These are phyloP conservation scores for Pichia manshurica DNA, from an alignment of 805 yeast genomes.

Conservation along the genomic window DNA sequence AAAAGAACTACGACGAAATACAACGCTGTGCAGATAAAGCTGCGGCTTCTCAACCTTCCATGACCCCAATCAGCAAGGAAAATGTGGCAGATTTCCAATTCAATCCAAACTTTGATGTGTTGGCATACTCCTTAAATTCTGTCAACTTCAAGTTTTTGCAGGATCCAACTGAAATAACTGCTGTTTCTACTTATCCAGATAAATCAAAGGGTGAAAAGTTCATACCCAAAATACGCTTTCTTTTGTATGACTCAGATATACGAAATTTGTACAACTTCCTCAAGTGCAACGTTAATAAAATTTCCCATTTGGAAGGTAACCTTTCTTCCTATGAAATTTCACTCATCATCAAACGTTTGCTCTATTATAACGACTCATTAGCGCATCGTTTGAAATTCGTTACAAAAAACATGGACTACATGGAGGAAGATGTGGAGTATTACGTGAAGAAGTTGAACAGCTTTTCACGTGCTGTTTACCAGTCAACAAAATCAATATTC, in stretches of 20 bases:
- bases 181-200: background rate
- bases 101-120: background rate
- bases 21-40: background rate
- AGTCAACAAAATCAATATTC: constrained; percentile 5
- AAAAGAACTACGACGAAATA: constrained; percentile 9
- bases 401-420: background rate
- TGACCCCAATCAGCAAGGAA: background rate
- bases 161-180: background rate
- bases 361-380: constrained; percentile 1
- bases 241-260: background rate
- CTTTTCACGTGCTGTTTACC: constrained; percentile 1
- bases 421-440: background rate
- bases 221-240: background rate
- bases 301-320: background rate
- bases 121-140: background rate
- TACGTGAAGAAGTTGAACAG: background rate
- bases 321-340: constrained; percentile 11
- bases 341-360: constrained; percentile 9
- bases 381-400: constrained; percentile 4
- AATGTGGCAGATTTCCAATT: background rate
- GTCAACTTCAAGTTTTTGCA: background rate
- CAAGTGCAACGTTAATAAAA: background rate
- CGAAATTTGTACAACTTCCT: constrained; percentile 7
- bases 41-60: too few species aligned
- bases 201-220: background rate